Percentiles rank a stretch among this genome's conserved stretches.
Evolutionary conservation across 1,284 basidiomycete genomes (phyloP).

Genomic region (Irpex sp.): DNA sequence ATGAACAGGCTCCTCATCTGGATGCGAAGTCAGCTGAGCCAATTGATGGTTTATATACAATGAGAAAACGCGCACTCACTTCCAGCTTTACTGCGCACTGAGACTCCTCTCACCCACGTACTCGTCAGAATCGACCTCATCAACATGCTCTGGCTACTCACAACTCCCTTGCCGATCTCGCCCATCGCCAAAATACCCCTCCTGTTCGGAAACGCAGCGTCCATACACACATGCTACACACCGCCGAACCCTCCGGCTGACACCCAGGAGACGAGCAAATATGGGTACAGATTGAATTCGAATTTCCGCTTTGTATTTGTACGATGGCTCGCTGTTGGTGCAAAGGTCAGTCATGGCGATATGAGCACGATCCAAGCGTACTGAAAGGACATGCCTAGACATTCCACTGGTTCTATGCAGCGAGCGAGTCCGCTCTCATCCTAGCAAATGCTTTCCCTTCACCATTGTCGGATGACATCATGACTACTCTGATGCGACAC

Average conservation of each 20-base stretch:
- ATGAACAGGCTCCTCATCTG: neutral
- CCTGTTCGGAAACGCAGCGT: neutral
- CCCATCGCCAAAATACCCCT: neutral
- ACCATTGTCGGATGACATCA: neutral
- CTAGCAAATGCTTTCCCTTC: neutral
- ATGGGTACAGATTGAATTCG: neutral
- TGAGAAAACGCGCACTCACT: neutral
- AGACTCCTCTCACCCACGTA: neutral
- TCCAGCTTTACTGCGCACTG: neutral
- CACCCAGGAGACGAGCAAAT: neutral
- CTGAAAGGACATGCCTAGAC: neutral
- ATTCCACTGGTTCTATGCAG: neutral
- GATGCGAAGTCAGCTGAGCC: neutral
- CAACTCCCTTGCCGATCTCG: neutral
- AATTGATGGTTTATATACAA: neutral
- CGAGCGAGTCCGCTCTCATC: conserved; percentile 4
- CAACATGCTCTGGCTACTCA: neutral
- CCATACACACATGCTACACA: neutral
- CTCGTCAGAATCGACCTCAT: neutral
- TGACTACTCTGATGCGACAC: neutral
- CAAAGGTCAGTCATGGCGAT: neutral
- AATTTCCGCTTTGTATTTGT: neutral
- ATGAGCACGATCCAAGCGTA: neutral
- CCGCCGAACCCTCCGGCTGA: neutral
- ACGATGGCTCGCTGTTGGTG: neutral